A percentile compares a stretch with the other conserved stretches of the same genome.
phyloP scores from a whole-genome alignment of 495 filamentous ascomycete genomes.

The Jackrogersella multiformis region DNA sequence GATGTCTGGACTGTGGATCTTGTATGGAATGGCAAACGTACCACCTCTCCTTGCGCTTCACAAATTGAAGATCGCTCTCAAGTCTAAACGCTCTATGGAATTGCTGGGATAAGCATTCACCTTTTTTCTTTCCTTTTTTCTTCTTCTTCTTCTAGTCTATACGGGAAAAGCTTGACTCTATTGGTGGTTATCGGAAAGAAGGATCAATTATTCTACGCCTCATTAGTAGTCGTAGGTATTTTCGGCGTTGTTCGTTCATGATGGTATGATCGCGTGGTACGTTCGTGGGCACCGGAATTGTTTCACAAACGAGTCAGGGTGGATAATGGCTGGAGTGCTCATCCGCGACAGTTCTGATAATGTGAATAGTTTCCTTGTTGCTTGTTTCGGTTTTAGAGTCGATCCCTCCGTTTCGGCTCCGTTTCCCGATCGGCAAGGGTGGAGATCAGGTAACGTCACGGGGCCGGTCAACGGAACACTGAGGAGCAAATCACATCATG shows the following conservation, averaged over 20 bases:
- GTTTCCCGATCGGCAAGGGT: slow-evolving; percentile 7
- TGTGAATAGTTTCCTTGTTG: not conserved
- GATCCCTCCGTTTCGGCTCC: slow-evolving; percentile 18
- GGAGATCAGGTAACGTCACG: not conserved
- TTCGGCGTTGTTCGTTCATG: not conserved
- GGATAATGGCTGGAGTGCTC: not conserved
- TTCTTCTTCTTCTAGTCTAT: too few relatives aligned
- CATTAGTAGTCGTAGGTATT: not conserved
- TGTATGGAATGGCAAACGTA: not conserved
- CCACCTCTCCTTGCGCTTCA: not conserved
- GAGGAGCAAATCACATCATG: not conserved
- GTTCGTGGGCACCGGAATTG: slow-evolving; percentile 6
- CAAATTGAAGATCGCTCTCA: not conserved
- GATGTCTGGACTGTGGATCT: not conserved
- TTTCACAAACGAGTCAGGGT: slow-evolving; percentile 25
- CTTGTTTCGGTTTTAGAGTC: slow-evolving; percentile 15
- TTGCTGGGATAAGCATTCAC: not conserved
- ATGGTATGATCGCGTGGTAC: not conserved
- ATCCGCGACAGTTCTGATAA: not conserved
- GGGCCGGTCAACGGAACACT: not conserved
- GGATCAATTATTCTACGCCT: not conserved
- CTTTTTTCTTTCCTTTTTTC: too few relatives aligned
- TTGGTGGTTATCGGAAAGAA: too few relatives aligned
- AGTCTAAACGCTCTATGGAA: not conserved
- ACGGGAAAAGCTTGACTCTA: too few relatives aligned